Conservation (phyloP, 2,329 filamentous ascomycete species). For the Thielaviopsis populi region DNA sequence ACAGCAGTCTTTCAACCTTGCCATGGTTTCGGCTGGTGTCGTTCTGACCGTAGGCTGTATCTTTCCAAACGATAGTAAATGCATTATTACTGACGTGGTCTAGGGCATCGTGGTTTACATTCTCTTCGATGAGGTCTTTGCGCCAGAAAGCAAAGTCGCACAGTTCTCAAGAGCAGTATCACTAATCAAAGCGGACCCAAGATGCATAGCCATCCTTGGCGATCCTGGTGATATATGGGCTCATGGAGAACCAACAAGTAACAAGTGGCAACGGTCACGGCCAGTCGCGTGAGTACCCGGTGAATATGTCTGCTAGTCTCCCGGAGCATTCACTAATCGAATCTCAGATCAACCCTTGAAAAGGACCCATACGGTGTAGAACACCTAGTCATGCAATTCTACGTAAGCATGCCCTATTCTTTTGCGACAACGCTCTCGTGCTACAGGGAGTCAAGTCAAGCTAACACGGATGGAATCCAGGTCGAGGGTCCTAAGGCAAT, state of each 20-base stretch:
- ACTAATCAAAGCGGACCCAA: constrained; percentile 56
- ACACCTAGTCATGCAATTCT: constrained; percentile 73
- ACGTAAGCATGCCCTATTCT: constrained; percentile 35
- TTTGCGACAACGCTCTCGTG: constrained; percentile 1
- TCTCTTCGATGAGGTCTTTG: constrained; percentile 70
- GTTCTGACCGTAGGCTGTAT: constrained; percentile 50
- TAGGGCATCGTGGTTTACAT: constrained; percentile 65
- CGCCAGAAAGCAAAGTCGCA: constrained; percentile 67
- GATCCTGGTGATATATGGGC: constrained; percentile 61
- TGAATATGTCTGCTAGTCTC: neutral
- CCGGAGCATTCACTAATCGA: neutral
- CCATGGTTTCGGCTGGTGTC: constrained; percentile 59
- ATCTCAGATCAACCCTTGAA: constrained; percentile 15
- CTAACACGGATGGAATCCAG: constrained; percentile 26
- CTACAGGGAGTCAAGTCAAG: neutral
- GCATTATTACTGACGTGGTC: constrained; percentile 7
- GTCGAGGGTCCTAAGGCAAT: constrained; percentile 62
- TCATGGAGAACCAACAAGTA: constrained; percentile 65
- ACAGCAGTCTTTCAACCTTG: constrained; percentile 81
- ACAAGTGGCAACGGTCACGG: constrained; percentile 60
- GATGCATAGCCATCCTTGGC: constrained; percentile 60
- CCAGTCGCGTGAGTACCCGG: constrained; percentile 38
- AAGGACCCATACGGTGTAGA: constrained; percentile 25
- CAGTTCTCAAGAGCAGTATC: constrained; percentile 81
- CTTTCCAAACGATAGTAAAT: neutral